Percentiles rank a stretch among this genome's conserved stretches.
Evolutionary conservation across 2,329 filamentous ascomycete species (phyloP).

Genomic region (Colletotrichum sp.): DNA sequence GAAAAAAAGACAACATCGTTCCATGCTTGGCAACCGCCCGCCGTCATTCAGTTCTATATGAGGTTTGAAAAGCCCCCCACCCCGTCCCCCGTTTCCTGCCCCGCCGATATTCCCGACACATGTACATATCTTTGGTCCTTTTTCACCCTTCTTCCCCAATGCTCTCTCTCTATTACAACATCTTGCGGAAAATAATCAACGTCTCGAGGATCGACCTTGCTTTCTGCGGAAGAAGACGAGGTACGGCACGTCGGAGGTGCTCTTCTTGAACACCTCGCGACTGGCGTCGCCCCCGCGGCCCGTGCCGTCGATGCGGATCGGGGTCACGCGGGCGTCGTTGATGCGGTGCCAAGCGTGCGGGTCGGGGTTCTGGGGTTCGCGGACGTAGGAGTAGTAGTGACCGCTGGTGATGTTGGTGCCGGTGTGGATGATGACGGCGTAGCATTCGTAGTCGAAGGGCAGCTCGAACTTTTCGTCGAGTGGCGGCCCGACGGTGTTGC

Average conservation of each 20-base stretch:
- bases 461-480: constrained; percentile 45
- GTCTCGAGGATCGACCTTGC: constrained; percentile 10
- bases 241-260: constrained; percentile 47
- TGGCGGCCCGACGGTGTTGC: constrained; percentile 27
- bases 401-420: constrained; percentile 73
- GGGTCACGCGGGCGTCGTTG: constrained; percentile 49
- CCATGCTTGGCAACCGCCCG: neutral
- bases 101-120: neutral
- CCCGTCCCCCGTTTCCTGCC: neutral
- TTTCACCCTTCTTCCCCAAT: neutral
- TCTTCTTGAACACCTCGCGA: constrained; percentile 43
- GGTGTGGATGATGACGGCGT: constrained; percentile 81
- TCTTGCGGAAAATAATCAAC: neutral
- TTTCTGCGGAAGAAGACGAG: constrained; percentile 52
- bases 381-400: constrained; percentile 80
- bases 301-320: constrained; percentile 45
- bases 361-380: constrained; percentile 55
- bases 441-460: constrained; percentile 82
- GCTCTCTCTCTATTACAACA: neutral
- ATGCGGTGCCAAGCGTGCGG: constrained; percentile 53
- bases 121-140: neutral
- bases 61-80: neutral
- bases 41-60: neutral
- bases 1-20: neutral
- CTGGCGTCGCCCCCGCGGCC: constrained; percentile 36